A percentile compares a stretch with the other conserved stretches of the same genome.
phyloP scores from a whole-genome alignment of 2,329 filamentous ascomycete species.

The Talaromyces sp. region DNA sequence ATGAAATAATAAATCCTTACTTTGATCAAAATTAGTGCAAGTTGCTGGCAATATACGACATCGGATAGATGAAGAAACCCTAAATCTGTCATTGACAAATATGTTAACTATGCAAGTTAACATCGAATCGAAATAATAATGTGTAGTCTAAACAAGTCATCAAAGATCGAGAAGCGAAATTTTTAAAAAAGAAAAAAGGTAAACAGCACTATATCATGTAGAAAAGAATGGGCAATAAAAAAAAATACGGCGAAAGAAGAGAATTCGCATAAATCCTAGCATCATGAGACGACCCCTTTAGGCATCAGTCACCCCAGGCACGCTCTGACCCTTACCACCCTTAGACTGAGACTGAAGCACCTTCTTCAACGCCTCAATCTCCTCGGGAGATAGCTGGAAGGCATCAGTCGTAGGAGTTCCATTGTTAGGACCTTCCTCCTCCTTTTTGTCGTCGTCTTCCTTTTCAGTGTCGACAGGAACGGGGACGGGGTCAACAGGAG shows the following conservation, averaged over 20 bases:
- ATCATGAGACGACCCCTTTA: neutral
- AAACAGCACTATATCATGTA: neutral
- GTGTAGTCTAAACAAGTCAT: neutral
- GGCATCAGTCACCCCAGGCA: neutral
- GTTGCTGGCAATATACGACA: too few species aligned
- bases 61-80: too few species aligned
- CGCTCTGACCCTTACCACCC: neutral
- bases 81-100: constrained; percentile 5
- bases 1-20: neutral
- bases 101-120: neutral
- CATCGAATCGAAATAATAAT: neutral
- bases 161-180: neutral
- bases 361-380: neutral
- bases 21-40: too few species aligned
- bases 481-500: neutral
- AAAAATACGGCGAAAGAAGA: neutral
- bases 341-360: neutral
- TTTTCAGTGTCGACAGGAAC: neutral
- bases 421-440: neutral
- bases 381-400: neutral
- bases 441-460: neutral
- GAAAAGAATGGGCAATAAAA: neutral
- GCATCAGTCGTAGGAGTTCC: neutral
- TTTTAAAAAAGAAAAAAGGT: neutral
- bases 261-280: neutral